A percentile compares a stretch with the other conserved stretches of the same genome.
Evolutionary conservation across 352 stramenopile genomes (phyloP).

Genomic region (Phytophthora pini): DNA sequence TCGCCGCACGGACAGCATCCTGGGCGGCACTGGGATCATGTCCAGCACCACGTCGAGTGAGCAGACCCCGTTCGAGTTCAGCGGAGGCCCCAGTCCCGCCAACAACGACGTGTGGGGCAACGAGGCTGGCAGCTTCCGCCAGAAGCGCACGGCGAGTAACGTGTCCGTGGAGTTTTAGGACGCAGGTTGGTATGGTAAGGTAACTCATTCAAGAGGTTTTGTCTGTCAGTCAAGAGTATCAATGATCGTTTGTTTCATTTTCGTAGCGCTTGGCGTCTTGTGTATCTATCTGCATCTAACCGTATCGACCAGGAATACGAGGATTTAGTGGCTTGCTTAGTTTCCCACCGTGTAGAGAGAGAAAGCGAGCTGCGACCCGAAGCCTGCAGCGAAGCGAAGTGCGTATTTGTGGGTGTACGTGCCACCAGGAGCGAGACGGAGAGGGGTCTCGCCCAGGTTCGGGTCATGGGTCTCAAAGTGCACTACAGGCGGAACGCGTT

Average conservation of each 20-base stretch:
- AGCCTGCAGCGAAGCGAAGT: slow-evolving; percentile 95
- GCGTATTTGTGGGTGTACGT: slow-evolving; percentile 91
- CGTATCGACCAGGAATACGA: slow-evolving; percentile 16
- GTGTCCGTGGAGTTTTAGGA: slow-evolving; percentile 69
- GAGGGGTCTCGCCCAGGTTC: slow-evolving; percentile 51
- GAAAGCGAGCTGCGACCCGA: slow-evolving; percentile 97
- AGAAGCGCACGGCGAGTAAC: slow-evolving; percentile 58
- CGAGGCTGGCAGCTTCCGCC: slow-evolving; percentile 37
- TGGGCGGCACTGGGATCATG: slow-evolving; percentile 42
- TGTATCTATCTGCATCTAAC: slow-evolving; percentile 24
- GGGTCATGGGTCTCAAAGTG: slow-evolving; percentile 92
- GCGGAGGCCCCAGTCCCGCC: slow-evolving; percentile 35
- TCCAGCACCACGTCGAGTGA: slow-evolving; percentile 22
- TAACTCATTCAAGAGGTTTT: slow-evolving; percentile 29
- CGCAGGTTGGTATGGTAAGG: slow-evolving; percentile 21
- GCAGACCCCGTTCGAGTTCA: slow-evolving; percentile 42
- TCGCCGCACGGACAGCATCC: slow-evolving; percentile 50
- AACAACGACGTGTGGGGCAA: slow-evolving; percentile 58
- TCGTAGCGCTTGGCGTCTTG: not conserved
- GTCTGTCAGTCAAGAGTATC: slow-evolving; percentile 19
- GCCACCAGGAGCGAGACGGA: slow-evolving; percentile 67
- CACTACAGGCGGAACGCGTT: slow-evolving; percentile 90
- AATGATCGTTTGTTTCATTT: too few relatives aligned
- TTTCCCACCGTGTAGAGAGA: slow-evolving; percentile 91
- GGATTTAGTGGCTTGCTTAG: slow-evolving; percentile 14